phyloP scores from a whole-genome alignment of 148 eudicot genomes.

The Persicaria maculosa region DNA sequence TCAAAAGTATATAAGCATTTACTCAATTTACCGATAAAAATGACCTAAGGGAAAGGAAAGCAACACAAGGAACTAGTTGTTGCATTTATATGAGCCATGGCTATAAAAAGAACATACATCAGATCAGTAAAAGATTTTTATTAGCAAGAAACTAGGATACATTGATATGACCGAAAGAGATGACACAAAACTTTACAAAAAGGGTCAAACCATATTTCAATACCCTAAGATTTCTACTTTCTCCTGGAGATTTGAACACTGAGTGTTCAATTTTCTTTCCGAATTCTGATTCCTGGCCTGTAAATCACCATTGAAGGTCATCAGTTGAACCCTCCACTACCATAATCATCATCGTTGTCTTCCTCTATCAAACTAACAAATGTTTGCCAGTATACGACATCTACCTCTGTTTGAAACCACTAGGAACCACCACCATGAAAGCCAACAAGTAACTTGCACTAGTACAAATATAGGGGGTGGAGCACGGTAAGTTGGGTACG shows the following conservation, averaged over 20 bases:
- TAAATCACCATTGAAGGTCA: not conserved
- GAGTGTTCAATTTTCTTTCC: not conserved
- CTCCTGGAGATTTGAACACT: not conserved
- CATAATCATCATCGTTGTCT: not conserved
- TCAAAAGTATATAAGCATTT: too few species aligned
- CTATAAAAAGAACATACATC: not conserved
- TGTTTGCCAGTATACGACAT: too few species aligned
- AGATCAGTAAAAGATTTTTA: not conserved
- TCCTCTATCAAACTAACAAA: too few species aligned
- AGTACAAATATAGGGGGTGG: too few species aligned
- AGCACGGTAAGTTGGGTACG: too few species aligned
- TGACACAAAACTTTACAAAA: not conserved
- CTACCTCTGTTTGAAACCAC: not conserved
- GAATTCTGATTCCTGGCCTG: not conserved
- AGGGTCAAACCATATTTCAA: not conserved
- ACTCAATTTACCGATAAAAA: too few species aligned
- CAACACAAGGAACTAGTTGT: too few species aligned
- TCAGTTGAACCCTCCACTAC: not conserved
- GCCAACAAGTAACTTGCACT: too few species aligned
- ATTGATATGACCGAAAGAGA: not conserved
- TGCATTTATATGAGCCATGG: too few species aligned
- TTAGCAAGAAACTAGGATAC: conserved; percentile 11
- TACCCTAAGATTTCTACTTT: not conserved
- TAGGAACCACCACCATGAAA: too few species aligned
- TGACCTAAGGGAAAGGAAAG: too few species aligned